Evolutionary conservation across 2,329 filamentous ascomycete species (phyloP).

Genomic region (Phialocephala subalpina): DNA sequence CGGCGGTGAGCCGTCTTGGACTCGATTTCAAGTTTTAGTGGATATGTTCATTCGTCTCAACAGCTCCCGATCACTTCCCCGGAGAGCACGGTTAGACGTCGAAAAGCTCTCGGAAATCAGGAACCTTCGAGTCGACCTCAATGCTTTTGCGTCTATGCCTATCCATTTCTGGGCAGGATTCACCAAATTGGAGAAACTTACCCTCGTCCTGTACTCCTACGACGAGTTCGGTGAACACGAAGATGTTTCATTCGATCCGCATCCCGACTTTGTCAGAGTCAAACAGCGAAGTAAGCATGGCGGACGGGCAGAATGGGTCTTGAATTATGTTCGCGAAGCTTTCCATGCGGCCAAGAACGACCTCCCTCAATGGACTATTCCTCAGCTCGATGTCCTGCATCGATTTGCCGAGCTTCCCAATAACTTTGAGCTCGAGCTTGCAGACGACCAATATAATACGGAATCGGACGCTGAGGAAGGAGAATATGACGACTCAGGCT

Average conservation of each 20-base stretch:
- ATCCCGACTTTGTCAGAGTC: not conserved
- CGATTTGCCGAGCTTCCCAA: too few relatives aligned
- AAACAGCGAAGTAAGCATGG: not conserved
- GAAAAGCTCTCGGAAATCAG: not conserved
- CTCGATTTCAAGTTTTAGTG: not conserved
- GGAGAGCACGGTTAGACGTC: not conserved
- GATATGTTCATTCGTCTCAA: constrained; percentile 1
- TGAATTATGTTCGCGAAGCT: not conserved
- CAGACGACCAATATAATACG: too few relatives aligned
- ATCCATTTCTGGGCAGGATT: constrained; percentile 8
- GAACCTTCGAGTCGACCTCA: not conserved
- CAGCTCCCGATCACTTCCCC: not conserved
- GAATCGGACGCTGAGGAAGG: too few relatives aligned
- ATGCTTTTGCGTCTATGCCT: not conserved
- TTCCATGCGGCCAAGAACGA: not conserved
- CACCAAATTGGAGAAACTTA: not conserved
- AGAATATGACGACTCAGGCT: too few relatives aligned
- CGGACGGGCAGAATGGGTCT: not conserved
- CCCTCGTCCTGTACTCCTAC: not conserved
- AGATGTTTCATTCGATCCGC: not conserved
- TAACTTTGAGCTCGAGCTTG: too few relatives aligned
- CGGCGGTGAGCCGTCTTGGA: not conserved
- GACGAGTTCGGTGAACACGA: not conserved
- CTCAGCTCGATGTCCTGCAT: not conserved
- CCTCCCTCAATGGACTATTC: not conserved